These are phyloP conservation scores for Entomortierella beljakovae DNA, from an alignment of 192 early-diverging fungal genomes.

Conservation along the genomic window DNA sequence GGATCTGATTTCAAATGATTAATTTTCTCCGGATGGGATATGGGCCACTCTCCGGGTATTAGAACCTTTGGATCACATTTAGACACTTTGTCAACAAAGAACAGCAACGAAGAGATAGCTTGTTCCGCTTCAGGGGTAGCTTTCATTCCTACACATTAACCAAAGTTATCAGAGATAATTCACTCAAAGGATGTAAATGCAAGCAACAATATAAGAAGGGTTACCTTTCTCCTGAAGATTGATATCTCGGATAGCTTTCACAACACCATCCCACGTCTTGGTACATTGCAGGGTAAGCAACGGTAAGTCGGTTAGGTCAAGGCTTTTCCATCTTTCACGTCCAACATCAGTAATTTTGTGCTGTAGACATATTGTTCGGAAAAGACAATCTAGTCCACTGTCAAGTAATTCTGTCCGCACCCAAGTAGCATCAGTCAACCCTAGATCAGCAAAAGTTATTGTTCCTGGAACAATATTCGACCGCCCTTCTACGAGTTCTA, in stretches of 20 bases:
- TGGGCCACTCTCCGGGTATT: constrained; percentile 22
- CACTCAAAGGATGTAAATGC: background rate
- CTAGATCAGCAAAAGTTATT: constrained; percentile 32
- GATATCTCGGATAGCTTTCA: constrained; percentile 26
- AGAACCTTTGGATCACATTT: constrained; percentile 17
- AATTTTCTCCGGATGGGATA: constrained; percentile 1
- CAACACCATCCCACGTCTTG: constrained; percentile 26
- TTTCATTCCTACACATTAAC: constrained; percentile 21
- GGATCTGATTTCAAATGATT: constrained; percentile 12
- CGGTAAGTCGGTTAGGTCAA: constrained; percentile 22
- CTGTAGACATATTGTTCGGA: constrained; percentile 10
- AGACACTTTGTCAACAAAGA: constrained; percentile 30
- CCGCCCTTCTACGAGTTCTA: constrained; percentile 34
- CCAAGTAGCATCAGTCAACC: constrained; percentile 16
- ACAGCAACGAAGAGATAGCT: constrained; percentile 13
- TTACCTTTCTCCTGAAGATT: constrained; percentile 38
- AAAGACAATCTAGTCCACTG: constrained; percentile 18
- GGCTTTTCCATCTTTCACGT: constrained; percentile 28
- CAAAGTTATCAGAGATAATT: background rate
- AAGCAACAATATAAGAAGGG: background rate
- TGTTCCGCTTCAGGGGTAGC: constrained; percentile 21
- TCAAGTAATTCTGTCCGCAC: constrained; percentile 32
- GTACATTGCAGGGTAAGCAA: constrained; percentile 21
- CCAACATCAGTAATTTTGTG: constrained; percentile 19
- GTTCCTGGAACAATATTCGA: constrained; percentile 32